Base-by-base conservation (phyloP, 495 filamentous ascomycete genomes). In the Evansstolkia leycettana region DNA sequence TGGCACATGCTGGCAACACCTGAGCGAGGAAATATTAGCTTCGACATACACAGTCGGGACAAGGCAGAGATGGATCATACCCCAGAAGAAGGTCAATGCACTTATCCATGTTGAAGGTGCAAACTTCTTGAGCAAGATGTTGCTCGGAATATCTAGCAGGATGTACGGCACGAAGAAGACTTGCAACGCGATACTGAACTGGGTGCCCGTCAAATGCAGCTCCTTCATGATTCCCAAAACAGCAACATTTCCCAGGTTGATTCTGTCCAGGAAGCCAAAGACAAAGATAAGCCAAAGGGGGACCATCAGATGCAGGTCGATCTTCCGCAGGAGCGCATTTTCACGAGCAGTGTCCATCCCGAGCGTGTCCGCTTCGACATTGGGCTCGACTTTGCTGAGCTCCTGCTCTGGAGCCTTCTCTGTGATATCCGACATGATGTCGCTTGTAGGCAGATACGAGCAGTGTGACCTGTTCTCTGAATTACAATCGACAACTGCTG, bases 151-250 rank as follows among this genome's bases (percentile, higher is more conserved):
- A 46, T 80, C 77, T 20, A 74, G 63, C n/a, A 72, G 45, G 38
- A 73, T 69, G 42, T 78, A 80, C 36, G 70, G 73, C 2, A 74
- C 60, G 52, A 78, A 80, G 58, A 75, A 78, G 17, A 75, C 60
- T 36, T 71, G 64, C 8, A 75, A 62, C 18, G 70, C 68, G 38
- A 75, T 59, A 38, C 71, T 73, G 31, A 50, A 17, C n/a, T 43
- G 33, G 12, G 30, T 41, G 10, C 32, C 39, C 3, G 29, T 24
- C 10, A 75, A 60, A 17, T 66, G 31, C 14, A 74, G 45, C 14
- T 72, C 70, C n/a, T 43, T 37, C 13, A 32, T 45, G 50, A 74
- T 53, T 14, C 70, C 70, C 37, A 70, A 61, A 34, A 73, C 70
- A 19, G 58, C 57, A 5, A 67, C 70, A 46, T 73, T 72, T 30